Base-by-base conservation (phyloP, 371 early-diverging fungal species). In the Mucor velutinosus region DNA sequence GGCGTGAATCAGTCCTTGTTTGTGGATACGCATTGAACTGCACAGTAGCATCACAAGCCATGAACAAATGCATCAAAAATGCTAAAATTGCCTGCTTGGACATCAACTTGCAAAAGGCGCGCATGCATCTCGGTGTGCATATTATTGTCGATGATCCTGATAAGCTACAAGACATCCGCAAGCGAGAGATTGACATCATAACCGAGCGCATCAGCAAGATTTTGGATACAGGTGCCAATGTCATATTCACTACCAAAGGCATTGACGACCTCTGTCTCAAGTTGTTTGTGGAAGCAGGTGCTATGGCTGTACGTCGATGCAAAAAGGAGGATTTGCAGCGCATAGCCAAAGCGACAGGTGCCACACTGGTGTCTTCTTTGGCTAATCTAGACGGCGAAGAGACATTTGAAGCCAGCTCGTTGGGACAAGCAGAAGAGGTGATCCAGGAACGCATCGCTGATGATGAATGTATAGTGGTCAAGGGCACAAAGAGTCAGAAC, bases 21-120 rank as follows among this genome's bases (percentile, higher is more conserved):
- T 92, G 94, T 58, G 99, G 99, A 58, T 99, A 99, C 81, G 99
- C 99, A 2, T 84, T 99, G 62, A 99, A 99, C 89, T 98, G 98
- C 80, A 96, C 97, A n/a, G 94, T 97, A 23, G 95, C 98, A 19
- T 92, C 97, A 41, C 97, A 98, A 86, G 97, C 95, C 47, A 95
- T 99, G 92, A 93, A 92, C 76, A 96, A 92, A 60, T 87, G 86
- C 60, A 85, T 99, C 64, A 82, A 82, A 39, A 91, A 89, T 66
- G 97, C 99, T 49, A 96, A 96, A 87, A 97, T 99, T 79, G 95
- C 99, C 17, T 97, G 97, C 78, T 80, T 99, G 61, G 99, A 99
- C 81, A 98, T 99, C 87, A 97, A 99, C 87, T 87, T 99, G 56
- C 95, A 97, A 82, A 99, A 98, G 87, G 94, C 96, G 23, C 93